Conservation (phyloP, 305 asterid genomes). For the Solanum hybrid region DNA sequence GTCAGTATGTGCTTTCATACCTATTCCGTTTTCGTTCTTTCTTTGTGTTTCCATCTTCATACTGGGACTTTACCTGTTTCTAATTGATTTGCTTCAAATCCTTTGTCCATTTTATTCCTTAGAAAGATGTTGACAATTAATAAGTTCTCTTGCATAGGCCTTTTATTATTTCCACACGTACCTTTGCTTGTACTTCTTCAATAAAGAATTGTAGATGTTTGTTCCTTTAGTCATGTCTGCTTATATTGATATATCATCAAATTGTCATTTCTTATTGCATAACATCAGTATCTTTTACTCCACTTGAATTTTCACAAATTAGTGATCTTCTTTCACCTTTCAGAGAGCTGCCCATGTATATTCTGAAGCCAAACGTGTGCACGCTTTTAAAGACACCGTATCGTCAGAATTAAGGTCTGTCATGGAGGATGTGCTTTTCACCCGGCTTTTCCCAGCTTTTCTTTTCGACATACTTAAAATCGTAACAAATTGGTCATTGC, state of each 20-base stretch:
- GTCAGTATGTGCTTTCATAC: constrained; percentile 17
- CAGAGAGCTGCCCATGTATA: constrained; percentile 94
- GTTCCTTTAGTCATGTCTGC: background rate
- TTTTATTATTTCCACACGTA: background rate
- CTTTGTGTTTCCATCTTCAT: background rate
- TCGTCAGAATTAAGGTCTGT: constrained; percentile 56
- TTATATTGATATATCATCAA: background rate
- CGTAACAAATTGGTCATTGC: constrained; percentile 16
- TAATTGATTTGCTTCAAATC: background rate
- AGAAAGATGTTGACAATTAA: background rate
- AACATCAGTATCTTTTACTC: background rate
- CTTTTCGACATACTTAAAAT: background rate
- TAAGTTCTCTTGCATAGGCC: background rate
- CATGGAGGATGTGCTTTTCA: background rate
- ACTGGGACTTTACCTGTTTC: background rate
- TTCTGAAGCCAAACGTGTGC: constrained; percentile 92
- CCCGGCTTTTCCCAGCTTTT: background rate
- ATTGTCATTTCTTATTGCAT: background rate
- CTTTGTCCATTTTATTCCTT: background rate
- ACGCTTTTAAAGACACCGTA: constrained; percentile 74
- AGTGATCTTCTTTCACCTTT: constrained; percentile 6
- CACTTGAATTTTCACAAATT: background rate
- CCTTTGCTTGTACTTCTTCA: background rate
- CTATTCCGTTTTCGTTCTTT: background rate
- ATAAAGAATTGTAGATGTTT: background rate